phyloP scores from a whole-genome alignment of 306 rosid species.

The Potentilla sterilis region DNA sequence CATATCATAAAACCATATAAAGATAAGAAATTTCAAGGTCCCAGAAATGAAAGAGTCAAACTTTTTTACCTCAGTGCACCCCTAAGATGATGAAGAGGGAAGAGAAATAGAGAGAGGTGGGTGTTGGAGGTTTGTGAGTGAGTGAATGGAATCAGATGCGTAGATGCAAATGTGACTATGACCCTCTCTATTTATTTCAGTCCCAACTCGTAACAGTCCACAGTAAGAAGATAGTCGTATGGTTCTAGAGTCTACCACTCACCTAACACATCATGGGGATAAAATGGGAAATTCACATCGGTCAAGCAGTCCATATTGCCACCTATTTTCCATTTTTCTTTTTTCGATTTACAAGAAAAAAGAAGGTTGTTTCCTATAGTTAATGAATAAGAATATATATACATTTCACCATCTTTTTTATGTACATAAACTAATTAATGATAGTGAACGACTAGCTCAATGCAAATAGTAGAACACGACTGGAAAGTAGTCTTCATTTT shows the following conservation, averaged over 20 bases:
- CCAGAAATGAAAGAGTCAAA: background rate
- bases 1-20: constrained; percentile 1
- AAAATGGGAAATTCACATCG: constrained; percentile 4
- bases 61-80: constrained; percentile 31
- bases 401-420: too few relatives aligned
- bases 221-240: background rate
- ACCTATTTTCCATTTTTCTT: background rate
- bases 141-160: background rate
- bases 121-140: constrained; percentile 11
- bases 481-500: background rate
- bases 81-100: background rate
- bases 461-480: too few relatives aligned
- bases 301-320: too few relatives aligned
- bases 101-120: background rate
- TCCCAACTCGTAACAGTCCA: background rate
- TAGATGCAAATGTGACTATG: background rate
- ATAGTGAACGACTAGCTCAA: too few relatives aligned
- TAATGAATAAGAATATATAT: too few relatives aligned
- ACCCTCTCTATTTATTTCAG: background rate
- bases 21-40: background rate
- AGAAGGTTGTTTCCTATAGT: too few relatives aligned
- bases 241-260: constrained; percentile 2
- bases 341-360: background rate
- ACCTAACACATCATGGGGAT: constrained; percentile 6
- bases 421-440: too few relatives aligned